Evolutionary conservation across 1,284 basidiomycete species (phyloP).

Genomic region (Microbotryum violaceum): DNA sequence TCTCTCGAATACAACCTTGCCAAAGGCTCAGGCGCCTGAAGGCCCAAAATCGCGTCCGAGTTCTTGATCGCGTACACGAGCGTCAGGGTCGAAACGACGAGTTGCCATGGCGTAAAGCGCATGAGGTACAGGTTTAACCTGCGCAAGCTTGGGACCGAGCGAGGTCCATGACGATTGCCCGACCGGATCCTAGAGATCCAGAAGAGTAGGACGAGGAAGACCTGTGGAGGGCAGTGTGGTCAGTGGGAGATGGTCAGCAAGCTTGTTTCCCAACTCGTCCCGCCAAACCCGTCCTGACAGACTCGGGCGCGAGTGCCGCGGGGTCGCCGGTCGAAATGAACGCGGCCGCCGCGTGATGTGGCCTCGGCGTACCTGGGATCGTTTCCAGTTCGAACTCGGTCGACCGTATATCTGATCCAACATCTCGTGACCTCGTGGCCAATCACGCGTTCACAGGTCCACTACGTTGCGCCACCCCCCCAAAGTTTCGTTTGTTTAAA

Average conservation of each 20-base stretch:
- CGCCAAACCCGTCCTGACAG: not conserved
- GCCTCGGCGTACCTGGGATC: conserved; percentile 53
- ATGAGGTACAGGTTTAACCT: conserved; percentile 54
- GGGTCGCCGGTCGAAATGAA: not conserved
- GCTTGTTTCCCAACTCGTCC: not conserved
- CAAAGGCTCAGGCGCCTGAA: conserved; percentile 80
- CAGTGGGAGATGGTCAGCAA: no score
- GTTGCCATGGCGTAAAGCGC: conserved; percentile 88
- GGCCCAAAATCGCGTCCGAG: conserved; percentile 61
- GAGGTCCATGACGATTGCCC: conserved; percentile 60
- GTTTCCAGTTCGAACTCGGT: conserved; percentile 66
- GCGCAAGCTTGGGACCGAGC: conserved; percentile 52
- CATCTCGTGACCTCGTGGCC: conserved; percentile 48
- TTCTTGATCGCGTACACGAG: conserved; percentile 76
- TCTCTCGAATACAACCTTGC: conserved; percentile 53
- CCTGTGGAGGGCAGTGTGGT: conserved; percentile 45
- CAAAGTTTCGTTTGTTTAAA: not conserved
- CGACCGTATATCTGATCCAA: conserved; percentile 74
- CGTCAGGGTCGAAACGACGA: conserved; percentile 77
- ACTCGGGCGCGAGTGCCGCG: conserved; percentile 1
- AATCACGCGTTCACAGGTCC: not conserved
- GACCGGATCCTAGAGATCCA: conserved; percentile 72
- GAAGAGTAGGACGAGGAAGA: conserved; percentile 79
- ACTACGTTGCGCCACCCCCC: not conserved
- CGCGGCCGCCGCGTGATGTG: not conserved